Base-by-base conservation (phyloP, 257 asterid genomes). In the Solanum stenotomum region DNA sequence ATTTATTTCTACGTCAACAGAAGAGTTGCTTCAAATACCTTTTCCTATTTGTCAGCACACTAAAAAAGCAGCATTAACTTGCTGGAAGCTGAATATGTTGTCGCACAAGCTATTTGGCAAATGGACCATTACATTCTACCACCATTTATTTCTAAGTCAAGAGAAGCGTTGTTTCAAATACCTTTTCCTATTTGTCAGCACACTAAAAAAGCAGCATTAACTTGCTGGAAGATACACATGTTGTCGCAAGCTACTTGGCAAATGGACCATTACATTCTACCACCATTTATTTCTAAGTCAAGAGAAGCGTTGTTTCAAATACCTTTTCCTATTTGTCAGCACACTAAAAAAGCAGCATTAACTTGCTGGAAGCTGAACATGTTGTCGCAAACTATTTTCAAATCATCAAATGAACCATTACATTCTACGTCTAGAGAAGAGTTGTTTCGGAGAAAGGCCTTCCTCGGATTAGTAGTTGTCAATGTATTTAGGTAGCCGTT, bases 21-120 rank as follows among this genome's bases (percentile, higher is more conserved):
- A 79, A 27, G 25, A 27, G 5, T 44, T 79, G 6, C 9, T 59
- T 22, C 27, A 59, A 59, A 59, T 20, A 3, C 13, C 68, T 59
- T 59, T 27, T 27, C 85, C 38, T 34, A 46, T 44, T 1, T 27
- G 85, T 27, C 27, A 79, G 67, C 16, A 27, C 16, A 20, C 85
- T 7, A 42, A 78, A 25, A 38, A 42, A 7, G 85, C 85, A 78
- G 85, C 40, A 79, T 44, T 44, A 25, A 79, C 38, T 25, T 25
- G 16, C 40, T 25, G n/a, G 65, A 42, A 79, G 11, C 1, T 46
- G 56, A 0, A 46, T 0, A 13, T 46, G 56, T 46, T 0, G 20
- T 1, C 56, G 56, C 29, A 27, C 56, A 40, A 13, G 23, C 13
- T 40, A 13, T 2, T 78, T 40, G 61, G 61, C 3, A 78, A 40